Evolutionary conservation across 495 filamentous ascomycete genomes (phyloP).

Genomic region (Tuber umbilicatum): DNA sequence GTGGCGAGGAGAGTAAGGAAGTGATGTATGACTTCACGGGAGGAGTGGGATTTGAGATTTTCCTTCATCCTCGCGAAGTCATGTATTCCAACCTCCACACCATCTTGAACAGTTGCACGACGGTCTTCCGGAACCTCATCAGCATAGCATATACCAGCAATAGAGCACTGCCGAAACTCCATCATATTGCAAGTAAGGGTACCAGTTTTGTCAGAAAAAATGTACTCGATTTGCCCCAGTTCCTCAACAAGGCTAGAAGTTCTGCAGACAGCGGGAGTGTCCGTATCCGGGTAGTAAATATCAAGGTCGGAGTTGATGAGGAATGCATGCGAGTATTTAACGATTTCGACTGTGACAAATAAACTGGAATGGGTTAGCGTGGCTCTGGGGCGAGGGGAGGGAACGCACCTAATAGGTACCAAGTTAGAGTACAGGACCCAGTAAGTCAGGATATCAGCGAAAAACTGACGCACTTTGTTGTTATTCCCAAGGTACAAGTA

Average conservation of each 20-base stretch:
- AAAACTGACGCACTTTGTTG: constrained; percentile 69
- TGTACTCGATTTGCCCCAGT: constrained; percentile 94
- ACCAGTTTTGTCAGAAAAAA: constrained; percentile 98
- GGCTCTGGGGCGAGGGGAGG: neutral
- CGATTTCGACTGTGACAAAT: constrained; percentile 94
- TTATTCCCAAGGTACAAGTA: constrained; percentile 63
- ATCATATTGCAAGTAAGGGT: constrained; percentile 99
- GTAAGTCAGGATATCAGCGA: constrained; percentile 92
- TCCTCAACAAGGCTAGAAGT: constrained; percentile 97
- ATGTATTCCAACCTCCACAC: constrained; percentile 70
- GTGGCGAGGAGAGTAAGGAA: constrained; percentile 82
- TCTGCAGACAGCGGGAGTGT: constrained; percentile 90
- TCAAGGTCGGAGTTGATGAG: constrained; percentile 96
- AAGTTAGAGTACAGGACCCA: constrained; percentile 98
- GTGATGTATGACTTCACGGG: constrained; percentile 68
- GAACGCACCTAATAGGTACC: constrained; percentile 70
- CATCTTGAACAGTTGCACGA: constrained; percentile 67
- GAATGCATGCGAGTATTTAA: constrained; percentile 96
- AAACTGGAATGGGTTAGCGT: constrained; percentile 47
- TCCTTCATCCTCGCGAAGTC: constrained; percentile 72
- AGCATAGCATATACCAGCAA: constrained; percentile 88
- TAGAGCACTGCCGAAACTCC: constrained; percentile 94
- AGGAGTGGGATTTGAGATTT: constrained; percentile 66
- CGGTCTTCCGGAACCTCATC: constrained; percentile 91
- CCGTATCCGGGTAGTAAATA: constrained; percentile 93